Conservation (phyloP, 768 basidiomycete species). For the Leccinum disarticulatum region DNA sequence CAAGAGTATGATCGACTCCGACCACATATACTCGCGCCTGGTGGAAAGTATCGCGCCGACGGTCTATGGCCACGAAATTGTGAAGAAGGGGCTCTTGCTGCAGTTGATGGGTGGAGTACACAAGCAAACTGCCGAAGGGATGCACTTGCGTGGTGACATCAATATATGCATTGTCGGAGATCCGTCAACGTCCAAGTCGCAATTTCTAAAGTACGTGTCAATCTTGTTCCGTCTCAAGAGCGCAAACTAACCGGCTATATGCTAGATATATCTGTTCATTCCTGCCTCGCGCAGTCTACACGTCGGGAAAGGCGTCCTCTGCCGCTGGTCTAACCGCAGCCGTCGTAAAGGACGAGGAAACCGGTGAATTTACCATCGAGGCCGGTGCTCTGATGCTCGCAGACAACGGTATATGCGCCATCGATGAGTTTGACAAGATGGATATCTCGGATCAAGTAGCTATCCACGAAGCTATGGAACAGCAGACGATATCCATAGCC, state of each 20-base stretch:
- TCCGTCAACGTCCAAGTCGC: constrained; percentile 96
- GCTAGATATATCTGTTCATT: constrained; percentile 94
- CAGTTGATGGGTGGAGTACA: constrained; percentile 99
- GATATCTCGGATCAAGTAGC: constrained; percentile 98
- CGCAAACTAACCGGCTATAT: not conserved
- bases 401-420: constrained; percentile 99
- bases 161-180: constrained; percentile 99
- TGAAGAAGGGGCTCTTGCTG: constrained; percentile 94
- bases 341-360: constrained; percentile 97
- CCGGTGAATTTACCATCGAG: constrained; percentile 99
- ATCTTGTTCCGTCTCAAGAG: not conserved
- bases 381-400: constrained; percentile 99
- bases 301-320: constrained; percentile 98
- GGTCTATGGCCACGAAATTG: constrained; percentile 98
- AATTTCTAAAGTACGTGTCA: constrained; percentile 86
- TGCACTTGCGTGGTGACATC: constrained; percentile 97
- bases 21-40: constrained; percentile 91
- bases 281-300: constrained; percentile 96
- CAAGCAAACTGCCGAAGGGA: constrained; percentile 94
- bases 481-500: constrained; percentile 98
- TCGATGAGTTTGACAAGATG: constrained; percentile 99
- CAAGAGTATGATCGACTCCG: constrained; percentile 88
- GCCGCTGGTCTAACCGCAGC: constrained; percentile 98
- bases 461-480: constrained; percentile 99
- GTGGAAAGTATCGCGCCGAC: constrained; percentile 97